Percentiles rank a stretch among this genome's conserved stretches.
Conservation (phyloP, 805 yeast species). For the Candida corydali region DNA sequence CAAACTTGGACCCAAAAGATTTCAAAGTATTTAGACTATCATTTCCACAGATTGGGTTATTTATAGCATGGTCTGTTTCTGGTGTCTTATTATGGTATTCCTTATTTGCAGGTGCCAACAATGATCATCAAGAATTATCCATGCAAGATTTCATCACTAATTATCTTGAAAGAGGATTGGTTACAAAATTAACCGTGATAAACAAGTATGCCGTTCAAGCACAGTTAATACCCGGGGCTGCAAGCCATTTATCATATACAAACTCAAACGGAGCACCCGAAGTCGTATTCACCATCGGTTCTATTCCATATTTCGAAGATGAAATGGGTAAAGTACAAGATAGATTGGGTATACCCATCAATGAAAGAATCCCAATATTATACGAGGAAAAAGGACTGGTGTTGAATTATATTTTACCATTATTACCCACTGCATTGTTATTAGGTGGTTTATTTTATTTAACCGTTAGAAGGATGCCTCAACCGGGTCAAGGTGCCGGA, state of each 20-base stretch:
- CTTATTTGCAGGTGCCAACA: neutral
- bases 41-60: constrained; percentile 10
- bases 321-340: constrained; percentile 74
- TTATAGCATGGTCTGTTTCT: constrained; percentile 7
- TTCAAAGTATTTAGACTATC: constrained; percentile 27
- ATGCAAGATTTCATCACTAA: constrained; percentile 85
- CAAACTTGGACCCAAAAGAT: constrained; percentile 24
- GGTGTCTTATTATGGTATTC: constrained; percentile 7
- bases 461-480: constrained; percentile 49
- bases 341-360: constrained; percentile 58
- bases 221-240: constrained; percentile 47
- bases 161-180: constrained; percentile 73
- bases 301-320: constrained; percentile 80
- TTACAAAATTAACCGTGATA: constrained; percentile 66
- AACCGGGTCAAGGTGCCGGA: constrained; percentile 42
- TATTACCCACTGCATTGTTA: constrained; percentile 75
- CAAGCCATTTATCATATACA: constrained; percentile 39
- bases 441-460: constrained; percentile 76
- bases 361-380: constrained; percentile 71
- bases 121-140: constrained; percentile 32
- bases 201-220: constrained; percentile 73
- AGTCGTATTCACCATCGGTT: constrained; percentile 81
- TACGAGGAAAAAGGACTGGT: constrained; percentile 68
- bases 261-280: constrained; percentile 35
- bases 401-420: constrained; percentile 59